phyloP scores from a whole-genome alignment of 345 rosid species.

The Lagerstroemia speciosa region DNA sequence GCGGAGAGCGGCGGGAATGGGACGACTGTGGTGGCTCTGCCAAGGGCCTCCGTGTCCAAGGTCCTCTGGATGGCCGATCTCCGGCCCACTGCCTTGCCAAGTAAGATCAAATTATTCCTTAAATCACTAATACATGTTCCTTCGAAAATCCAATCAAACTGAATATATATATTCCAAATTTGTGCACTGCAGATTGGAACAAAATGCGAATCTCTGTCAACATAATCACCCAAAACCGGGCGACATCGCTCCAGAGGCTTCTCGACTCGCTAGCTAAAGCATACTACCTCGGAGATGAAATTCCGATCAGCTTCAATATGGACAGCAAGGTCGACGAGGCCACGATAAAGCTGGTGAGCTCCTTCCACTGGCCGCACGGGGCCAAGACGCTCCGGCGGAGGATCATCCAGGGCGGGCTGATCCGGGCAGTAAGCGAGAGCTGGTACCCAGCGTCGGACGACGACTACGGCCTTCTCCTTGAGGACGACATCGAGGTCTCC shows the following conservation, averaged over 20 bases:
- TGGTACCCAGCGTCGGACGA: slow-evolving; percentile 94
- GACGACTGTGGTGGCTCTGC: slow-evolving; percentile 55
- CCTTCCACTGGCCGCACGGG: slow-evolving; percentile 92
- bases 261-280: slow-evolving; percentile 71
- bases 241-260: slow-evolving; percentile 54
- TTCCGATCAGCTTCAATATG: slow-evolving; percentile 87
- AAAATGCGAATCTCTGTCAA: slow-evolving; percentile 76
- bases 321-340: slow-evolving; percentile 91
- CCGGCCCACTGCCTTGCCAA: slow-evolving; percentile 82
- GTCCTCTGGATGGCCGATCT: slow-evolving; percentile 99
- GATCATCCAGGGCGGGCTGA: slow-evolving; percentile 97
- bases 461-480: slow-evolving; percentile 82
- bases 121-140: no score
- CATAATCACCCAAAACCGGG: slow-evolving; percentile 88
- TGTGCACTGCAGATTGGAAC: slow-evolving; percentile 72
- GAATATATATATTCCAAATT: no score
- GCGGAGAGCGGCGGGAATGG: slow-evolving; percentile 41
- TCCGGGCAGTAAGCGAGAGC: slow-evolving; percentile 96
- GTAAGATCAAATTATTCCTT: slow-evolving; percentile 37
- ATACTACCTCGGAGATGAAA: slow-evolving; percentile 71
- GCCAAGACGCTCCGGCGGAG: slow-evolving; percentile 79
- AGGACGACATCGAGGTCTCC: slow-evolving; percentile 95
- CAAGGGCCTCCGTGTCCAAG: slow-evolving; percentile 62
- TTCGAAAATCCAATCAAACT: no score
- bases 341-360: slow-evolving; percentile 57